A percentile compares a stretch with the other conserved stretches of the same genome.
Conservation (phyloP, 192 early-diverging fungal species). For the Rhizophlyctis rosea region DNA sequence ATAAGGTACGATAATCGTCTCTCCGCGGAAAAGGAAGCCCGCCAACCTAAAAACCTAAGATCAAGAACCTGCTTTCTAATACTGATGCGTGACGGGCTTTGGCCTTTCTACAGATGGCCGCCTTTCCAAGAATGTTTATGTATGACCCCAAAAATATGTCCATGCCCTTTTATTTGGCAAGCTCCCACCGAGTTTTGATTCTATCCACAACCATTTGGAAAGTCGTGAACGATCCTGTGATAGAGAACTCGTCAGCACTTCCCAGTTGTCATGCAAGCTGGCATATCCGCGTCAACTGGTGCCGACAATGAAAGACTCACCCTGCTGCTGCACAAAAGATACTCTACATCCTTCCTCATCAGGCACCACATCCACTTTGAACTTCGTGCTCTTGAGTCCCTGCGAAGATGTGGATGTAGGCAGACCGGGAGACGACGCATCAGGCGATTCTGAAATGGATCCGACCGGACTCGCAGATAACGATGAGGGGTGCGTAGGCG, state of each 20-base stretch:
- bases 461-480: background rate
- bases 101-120: too few relatives aligned
- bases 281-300: background rate
- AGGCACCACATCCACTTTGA: slow-evolving; percentile 39
- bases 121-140: too few relatives aligned
- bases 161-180: too few relatives aligned
- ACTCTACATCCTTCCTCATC: slow-evolving; percentile 14
- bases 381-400: slow-evolving; percentile 33
- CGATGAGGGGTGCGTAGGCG: background rate
- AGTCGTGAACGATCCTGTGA: slow-evolving; percentile 29
- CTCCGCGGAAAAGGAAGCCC: too few relatives aligned
- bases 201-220: slow-evolving; percentile 25
- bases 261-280: background rate
- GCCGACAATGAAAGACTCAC: slow-evolving; percentile 18
- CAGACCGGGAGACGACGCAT: background rate
- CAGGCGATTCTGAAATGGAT: background rate
- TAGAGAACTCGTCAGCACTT: background rate
- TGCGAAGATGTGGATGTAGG: too few relatives aligned
- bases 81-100: too few relatives aligned
- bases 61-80: too few relatives aligned
- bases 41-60: too few relatives aligned
- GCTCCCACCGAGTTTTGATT: slow-evolving; percentile 20
- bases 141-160: too few relatives aligned
- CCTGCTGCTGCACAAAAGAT: slow-evolving; percentile 46
- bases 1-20: too few relatives aligned